A percentile compares a stretch with the other conserved stretches of the same genome.
Conservation (phyloP, 176 grass and related monocot genomes). For the Rhipidocladum racemiflorum region DNA sequence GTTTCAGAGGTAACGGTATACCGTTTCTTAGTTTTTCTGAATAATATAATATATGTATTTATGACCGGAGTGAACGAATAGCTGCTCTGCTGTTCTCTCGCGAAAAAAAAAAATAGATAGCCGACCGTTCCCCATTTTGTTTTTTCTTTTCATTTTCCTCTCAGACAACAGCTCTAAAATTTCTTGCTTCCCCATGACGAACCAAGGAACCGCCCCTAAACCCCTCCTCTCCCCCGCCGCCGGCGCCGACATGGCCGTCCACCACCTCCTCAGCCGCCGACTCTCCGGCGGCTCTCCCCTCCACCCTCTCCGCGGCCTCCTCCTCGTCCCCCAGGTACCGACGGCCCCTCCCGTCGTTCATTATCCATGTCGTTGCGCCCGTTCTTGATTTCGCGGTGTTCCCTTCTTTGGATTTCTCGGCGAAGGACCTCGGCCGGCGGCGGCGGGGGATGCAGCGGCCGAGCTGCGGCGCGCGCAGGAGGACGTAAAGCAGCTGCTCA, state of each 20-base stretch:
- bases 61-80: too few species aligned
- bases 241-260: conserved; percentile 45
- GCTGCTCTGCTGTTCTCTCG: too few species aligned
- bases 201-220: conserved; percentile 22
- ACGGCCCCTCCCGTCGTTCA: background rate
- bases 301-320: conserved; percentile 21
- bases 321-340: conserved; percentile 28
- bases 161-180: background rate
- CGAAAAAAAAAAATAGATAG: too few species aligned
- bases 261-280: conserved; percentile 30
- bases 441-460: conserved; percentile 5
- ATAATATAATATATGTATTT: too few species aligned
- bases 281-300: conserved; percentile 2
- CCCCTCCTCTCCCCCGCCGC: conserved; percentile 17
- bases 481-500: conserved; percentile 72
- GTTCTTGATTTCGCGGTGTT: conserved; percentile 5
- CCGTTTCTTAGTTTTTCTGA: too few species aligned
- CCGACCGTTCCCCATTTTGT: too few species aligned
- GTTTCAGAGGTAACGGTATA: too few species aligned
- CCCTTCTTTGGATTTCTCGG: background rate
- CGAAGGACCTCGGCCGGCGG: conserved; percentile 31
- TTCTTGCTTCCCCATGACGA: background rate
- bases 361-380: background rate
- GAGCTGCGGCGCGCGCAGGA: conserved; percentile 56
- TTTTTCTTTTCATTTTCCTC: background rate